Percentiles rank a stretch among this genome's conserved stretches.
Conservation (phyloP, 2,329 filamentous ascomycete species). For the Teratosphaeria nubilosa region DNA sequence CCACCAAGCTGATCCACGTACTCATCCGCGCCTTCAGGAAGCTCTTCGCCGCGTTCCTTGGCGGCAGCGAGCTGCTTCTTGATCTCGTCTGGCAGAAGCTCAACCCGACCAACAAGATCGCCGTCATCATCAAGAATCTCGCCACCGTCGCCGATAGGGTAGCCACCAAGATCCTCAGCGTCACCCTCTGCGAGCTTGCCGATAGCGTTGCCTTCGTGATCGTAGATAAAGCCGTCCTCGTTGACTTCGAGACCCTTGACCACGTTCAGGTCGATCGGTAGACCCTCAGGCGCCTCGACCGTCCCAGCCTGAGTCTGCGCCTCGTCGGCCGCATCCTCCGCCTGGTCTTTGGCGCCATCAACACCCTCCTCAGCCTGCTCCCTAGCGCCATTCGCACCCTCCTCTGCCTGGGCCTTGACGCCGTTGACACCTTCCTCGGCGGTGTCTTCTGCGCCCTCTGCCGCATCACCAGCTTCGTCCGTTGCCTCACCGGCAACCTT, state of each 20-base stretch:
- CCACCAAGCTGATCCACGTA: constrained; percentile 19
- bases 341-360: constrained; percentile 20
- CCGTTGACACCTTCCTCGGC: constrained; percentile 15
- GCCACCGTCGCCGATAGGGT: constrained; percentile 43
- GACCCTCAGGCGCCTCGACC: constrained; percentile 19
- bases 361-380: constrained; percentile 18
- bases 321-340: constrained; percentile 15
- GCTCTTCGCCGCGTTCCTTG: constrained; percentile 26
- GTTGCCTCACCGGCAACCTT: constrained; percentile 23
- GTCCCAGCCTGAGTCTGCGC: constrained; percentile 11
- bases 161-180: constrained; percentile 42
- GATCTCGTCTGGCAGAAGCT: constrained; percentile 37
- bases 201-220: constrained; percentile 40
- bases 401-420: constrained; percentile 1
- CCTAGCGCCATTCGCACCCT: constrained; percentile 14
- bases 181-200: constrained; percentile 43
- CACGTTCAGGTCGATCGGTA: constrained; percentile 35
- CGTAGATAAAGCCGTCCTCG: constrained; percentile 44
- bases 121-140: constrained; percentile 48
- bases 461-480: constrained; percentile 22
- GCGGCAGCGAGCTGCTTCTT: constrained; percentile 33
- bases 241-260: constrained; percentile 44
- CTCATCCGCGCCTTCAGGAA: constrained; percentile 26
- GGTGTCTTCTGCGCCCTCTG: constrained; percentile 18
- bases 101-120: constrained; percentile 44